Base-by-base conservation (phyloP, 225 moss, liverwort and hornwort species). In the Marchantia paleacea region DNA sequence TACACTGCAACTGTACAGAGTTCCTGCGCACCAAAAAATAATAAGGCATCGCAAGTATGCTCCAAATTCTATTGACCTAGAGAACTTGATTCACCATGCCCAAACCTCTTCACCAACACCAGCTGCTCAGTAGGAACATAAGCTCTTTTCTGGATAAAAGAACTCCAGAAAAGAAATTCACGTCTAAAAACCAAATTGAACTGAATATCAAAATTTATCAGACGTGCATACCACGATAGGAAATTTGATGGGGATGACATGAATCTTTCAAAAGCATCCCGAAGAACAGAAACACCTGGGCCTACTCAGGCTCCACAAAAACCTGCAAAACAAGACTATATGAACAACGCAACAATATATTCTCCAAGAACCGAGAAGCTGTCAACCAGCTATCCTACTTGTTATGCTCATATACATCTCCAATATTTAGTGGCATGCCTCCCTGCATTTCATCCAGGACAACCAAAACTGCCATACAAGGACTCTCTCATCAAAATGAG, bases 301-400 rank as follows among this genome's bases (percentile, higher is more conserved):
- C 26, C 79, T 85, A 90, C 75, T 89, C 87, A 68, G 88, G 76
- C 81, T 96, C 93, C 76, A 96, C 95, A 80, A 93, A 96, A 58
- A 87, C 84, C 87, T 87, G 84, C 81, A 67, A 61, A 39, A 39
- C 39, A 5, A 39, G 39, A 39, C 39, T 39, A 39, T 39, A 39
- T 39, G 39, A 39, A 39, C 39, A 39, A 39, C 39, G 39, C 39
- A 39, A 39, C n/a, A 39, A 39, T 39, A 39, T 39, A 39, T 39
- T 39, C 39, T 2, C 5, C 39, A 39, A 39, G 39, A 39, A 39
- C 39, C 39, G 39, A 39, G 39, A 39, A 39, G 39, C 39, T 39
- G 39, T 39, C 3, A 39, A 39, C 39, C 5, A 39, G 39, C 39
- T 39, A 39, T 5, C 39, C 39, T 39, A 39, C 5, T 39, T 39